Base-by-base conservation (phyloP, 306 rosid genomes). In the Astragalus membranaceus region DNA sequence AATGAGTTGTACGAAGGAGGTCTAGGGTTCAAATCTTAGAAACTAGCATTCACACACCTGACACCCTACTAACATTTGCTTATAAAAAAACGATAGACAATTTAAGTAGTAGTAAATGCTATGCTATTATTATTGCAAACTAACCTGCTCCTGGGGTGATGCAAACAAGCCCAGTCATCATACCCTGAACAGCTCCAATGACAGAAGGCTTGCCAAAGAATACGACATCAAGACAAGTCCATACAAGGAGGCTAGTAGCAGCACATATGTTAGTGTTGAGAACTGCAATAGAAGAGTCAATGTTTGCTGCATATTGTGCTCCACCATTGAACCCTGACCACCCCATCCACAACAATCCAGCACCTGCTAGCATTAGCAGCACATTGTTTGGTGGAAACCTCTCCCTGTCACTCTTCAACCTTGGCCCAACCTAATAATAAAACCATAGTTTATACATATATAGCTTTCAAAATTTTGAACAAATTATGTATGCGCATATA, bases 281-380 rank as follows among this genome's bases (percentile, higher is more conserved):
- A 12, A 79, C 71, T 3, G 80, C 83, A 4, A 82, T 65, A 2
- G 86, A 82, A 10, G 86, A 8, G 10, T 63, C 80, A 23, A 82
- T 17, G 63, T 79, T 82, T 4, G 83, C 80, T 8, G 78, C 12
- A 41, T 73, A 82, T 8, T 82, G 82, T 15, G 78, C 86, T 69
- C 86, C 86, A 0, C 86, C 83, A 4, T 82, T 82, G 58, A 78
- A 82, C 49, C 86, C 86, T 30, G 78, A 70, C 86, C 86, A 82
- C 1, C 83, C 81, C 84, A 79, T 72, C 84, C 84, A 83, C 12
- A 79, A 52, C 20, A 76, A 54, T 13, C 87, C 80, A 0, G 80
- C 84, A 1, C 84, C 84, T 0, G 82, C 76, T 0, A 76, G 77
- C 76, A 75, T 69, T 0, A 79, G 79, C 44, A 83, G 29, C 63